Base-by-base conservation (phyloP, 352 stramenopile genomes). In the Peronospora destructor region DNA sequence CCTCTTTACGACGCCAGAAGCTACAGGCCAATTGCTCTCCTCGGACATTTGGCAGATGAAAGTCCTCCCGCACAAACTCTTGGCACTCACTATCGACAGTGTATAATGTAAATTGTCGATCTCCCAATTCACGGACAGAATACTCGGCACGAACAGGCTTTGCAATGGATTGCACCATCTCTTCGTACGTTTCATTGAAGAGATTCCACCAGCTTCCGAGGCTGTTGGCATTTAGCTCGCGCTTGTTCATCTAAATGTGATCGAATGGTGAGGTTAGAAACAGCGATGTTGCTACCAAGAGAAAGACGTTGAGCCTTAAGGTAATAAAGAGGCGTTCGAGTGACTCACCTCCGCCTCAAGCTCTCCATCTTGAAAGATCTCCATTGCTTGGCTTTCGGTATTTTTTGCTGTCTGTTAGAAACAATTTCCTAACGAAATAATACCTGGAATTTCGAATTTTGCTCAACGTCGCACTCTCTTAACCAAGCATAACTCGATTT, bases 351-450 rank as follows among this genome's bases (percentile, higher is more conserved):
- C 79, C 25, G 73, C 66, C 49, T 91, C 79, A 4, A 91, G 66
- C 52, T 91, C 79, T 30, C 79, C 79, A 35, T 88, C 77, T 34
- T 75, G 64, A 56, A 91, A 91, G 50, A 91, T 88, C 65, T 91
- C 79, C 73, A 91, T 87, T 3, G 19, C 3, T 4, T 4, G 19
- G 19, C 19, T 23, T 23, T 23, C 19, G 19, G 19, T 23, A 23
- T 23, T 23, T 23, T n/a, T n/a, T n/a, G n/a, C n/a, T n/a, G n/a
- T n/a, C n/a, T n/a, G n/a, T n/a, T n/a, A n/a, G n/a, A n/a, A n/a
- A n/a, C n/a, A n/a, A 3, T 21, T 21, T 21, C 1, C 19, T 21
- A 21, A 3, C 19, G 3, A 21, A 21, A 3, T 1, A 3, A 21
- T 21, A 26, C 23, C 23, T 26, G 23, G 23, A 6, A 26, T 26